Percentiles rank a stretch among this genome's conserved stretches.
Conservation (phyloP, 2,329 filamentous ascomycete genomes). For the Cercospora sesami region DNA sequence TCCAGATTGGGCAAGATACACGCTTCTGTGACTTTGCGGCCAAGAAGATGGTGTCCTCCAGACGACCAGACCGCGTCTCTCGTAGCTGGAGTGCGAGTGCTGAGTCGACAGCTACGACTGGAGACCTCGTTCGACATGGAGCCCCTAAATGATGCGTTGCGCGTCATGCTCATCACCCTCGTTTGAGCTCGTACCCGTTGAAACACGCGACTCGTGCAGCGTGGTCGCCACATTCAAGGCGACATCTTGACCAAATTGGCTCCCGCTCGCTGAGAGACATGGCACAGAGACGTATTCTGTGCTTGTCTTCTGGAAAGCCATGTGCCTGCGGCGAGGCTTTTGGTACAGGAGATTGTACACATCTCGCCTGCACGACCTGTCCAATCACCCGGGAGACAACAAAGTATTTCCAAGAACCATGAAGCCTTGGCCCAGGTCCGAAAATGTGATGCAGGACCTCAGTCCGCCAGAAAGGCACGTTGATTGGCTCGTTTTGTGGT, state of each 20-base stretch:
- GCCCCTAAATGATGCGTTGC: not conserved
- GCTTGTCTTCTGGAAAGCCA: not conserved
- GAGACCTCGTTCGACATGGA: not conserved
- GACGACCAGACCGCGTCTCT: not conserved
- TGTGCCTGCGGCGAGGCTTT: not conserved
- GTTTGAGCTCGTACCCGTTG: not conserved
- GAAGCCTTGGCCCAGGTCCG: not conserved
- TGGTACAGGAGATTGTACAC: not conserved
- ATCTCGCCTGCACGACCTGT: not conserved
- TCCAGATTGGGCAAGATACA: not conserved
- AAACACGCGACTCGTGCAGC: not conserved
- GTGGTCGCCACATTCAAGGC: not conserved
- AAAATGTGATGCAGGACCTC: slow-evolving; percentile 2
- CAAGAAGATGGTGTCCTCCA: not conserved
- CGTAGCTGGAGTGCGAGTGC: not conserved
- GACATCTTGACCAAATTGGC: not conserved
- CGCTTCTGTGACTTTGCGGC: not conserved
- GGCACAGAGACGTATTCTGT: not conserved
- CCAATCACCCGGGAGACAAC: not conserved
- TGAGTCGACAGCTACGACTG: not conserved
- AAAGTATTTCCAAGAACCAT: not conserved
- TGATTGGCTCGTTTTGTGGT: not conserved
- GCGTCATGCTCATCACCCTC: not conserved
- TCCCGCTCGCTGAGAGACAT: not conserved
- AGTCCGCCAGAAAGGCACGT: not conserved